A percentile compares a stretch with the other conserved stretches of the same genome.
phyloP scores from a whole-genome alignment of 2,329 filamentous ascomycete species.

The Aspergillus chevalieri region DNA sequence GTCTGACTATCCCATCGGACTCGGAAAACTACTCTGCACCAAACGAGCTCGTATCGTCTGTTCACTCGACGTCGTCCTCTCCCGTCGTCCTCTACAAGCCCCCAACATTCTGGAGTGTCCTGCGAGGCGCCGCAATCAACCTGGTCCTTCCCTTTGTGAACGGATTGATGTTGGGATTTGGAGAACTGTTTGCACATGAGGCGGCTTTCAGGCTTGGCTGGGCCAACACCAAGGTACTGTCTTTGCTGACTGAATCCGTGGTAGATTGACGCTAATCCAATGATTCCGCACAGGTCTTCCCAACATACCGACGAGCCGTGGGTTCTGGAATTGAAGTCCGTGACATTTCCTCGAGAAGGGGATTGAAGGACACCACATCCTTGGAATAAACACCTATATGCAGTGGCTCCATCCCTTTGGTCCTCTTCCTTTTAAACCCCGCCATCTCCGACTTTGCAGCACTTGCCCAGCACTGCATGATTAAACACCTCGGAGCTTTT shows the following conservation, averaged over 20 bases:
- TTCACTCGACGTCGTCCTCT: slow-evolving; percentile 32
- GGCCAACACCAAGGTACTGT: slow-evolving; percentile 80
- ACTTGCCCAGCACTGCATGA: neutral
- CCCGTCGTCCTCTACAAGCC: slow-evolving; percentile 66
- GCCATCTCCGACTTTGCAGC: neutral
- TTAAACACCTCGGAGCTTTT: neutral
- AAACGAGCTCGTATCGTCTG: slow-evolving; percentile 29
- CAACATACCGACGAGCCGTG: slow-evolving; percentile 57
- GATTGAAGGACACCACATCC: slow-evolving; percentile 61
- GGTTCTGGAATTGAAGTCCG: slow-evolving; percentile 79
- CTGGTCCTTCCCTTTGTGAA: slow-evolving; percentile 93
- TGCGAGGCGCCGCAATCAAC: slow-evolving; percentile 90
- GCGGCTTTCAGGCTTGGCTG: slow-evolving; percentile 88
- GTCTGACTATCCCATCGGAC: slow-evolving; percentile 42
- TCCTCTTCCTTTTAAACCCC: too few species aligned
- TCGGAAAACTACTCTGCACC: slow-evolving; percentile 43
- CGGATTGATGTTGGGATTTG: slow-evolving; percentile 96
- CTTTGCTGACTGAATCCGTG: neutral
- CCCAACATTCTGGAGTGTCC: slow-evolving; percentile 76
- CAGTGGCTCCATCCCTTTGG: too few species aligned
- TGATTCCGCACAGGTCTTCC: slow-evolving; percentile 46
- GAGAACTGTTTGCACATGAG: slow-evolving; percentile 94
- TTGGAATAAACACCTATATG: slow-evolving; percentile 50
- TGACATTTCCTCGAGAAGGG: slow-evolving; percentile 54
- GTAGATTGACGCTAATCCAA: neutral